Base-by-base conservation (phyloP, 768 basidiomycete species). In the Dentipellis sp. region DNA sequence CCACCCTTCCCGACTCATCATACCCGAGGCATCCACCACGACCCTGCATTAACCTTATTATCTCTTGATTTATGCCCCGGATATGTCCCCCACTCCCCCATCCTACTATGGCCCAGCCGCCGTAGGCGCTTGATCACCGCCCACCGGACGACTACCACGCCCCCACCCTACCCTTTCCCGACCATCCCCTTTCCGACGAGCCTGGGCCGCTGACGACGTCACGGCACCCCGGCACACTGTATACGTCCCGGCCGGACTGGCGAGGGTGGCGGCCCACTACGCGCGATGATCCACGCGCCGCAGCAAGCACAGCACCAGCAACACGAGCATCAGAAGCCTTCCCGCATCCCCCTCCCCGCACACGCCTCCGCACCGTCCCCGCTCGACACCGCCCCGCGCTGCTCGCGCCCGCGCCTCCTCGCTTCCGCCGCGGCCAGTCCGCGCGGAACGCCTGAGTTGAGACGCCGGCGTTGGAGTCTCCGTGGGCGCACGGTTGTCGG, bases 41-140 rank as follows among this genome's bases (percentile, higher is more conserved):
- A 47, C 35, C 36, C 53, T 48, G 45, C 62, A 63, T 61, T 61
- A 56, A 56, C 45, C 38, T 61, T 62, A 62, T 58, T 62, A 62
- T 60, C 59, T 58, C 35, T 37, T 62, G 61, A 62, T 54, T 62
- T 62, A 62, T 62, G 61, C 29, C 29, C 54, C 53, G 52, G 29
- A 53, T 61, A 58, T 61, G 64, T 61, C 58, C 55, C 61, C 38
- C 54, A 17, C 56, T 51, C 52, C 61, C 34, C 19, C 49, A 23
- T 52, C 42, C 17, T 47, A 29, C 46, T 36, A 40, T 22, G 38
- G 19, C 49, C 53, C 56, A 45, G 54, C 53, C 48, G 48, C 52
- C 35, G 22, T 35, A 40, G 65, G 72, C 73, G 75, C 63, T 68
- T 79, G 74, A 79, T 78, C 78, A 76, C 65, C 72, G 75, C 68